Conservation (phyloP, 176 grass and related monocot species). For the Alopecurus myosuroides region DNA sequence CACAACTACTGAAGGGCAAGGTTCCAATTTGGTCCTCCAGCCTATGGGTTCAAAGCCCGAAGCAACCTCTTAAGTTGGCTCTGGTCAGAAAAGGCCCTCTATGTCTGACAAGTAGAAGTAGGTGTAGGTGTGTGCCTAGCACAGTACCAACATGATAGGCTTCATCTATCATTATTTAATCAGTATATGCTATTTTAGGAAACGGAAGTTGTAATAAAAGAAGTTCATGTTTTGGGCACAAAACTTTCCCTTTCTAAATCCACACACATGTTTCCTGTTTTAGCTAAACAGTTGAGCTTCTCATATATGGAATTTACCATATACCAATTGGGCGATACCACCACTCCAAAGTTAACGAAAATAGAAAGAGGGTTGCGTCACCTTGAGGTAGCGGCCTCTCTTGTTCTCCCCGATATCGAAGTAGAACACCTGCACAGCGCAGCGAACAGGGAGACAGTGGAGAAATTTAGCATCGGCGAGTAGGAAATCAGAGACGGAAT, state of each 20-base stretch:
- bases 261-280: neutral
- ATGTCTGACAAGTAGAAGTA: conserved; percentile 13
- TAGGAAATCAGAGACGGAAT: neutral
- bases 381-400: conserved; percentile 98
- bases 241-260: neutral
- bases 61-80: neutral
- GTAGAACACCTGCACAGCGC: conserved; percentile 68
- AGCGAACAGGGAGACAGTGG: neutral
- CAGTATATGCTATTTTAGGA: conserved; percentile 16
- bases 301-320: neutral
- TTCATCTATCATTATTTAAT: neutral
- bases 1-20: conserved; percentile 1
- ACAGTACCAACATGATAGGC: neutral
- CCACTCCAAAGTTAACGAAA: neutral
- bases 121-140: neutral
- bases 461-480: conserved; percentile 23
- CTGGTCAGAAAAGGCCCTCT: neutral
- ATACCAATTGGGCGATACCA: neutral
- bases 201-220: neutral
- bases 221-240: neutral
- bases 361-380: conserved; percentile 10
- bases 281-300: neutral
- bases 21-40: neutral
- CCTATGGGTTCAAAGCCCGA: conserved; percentile 1
- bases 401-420: conserved; percentile 98